Base-by-base conservation (phyloP, 2,329 filamentous ascomycete genomes). In the Ampelomyces quisqualis region DNA sequence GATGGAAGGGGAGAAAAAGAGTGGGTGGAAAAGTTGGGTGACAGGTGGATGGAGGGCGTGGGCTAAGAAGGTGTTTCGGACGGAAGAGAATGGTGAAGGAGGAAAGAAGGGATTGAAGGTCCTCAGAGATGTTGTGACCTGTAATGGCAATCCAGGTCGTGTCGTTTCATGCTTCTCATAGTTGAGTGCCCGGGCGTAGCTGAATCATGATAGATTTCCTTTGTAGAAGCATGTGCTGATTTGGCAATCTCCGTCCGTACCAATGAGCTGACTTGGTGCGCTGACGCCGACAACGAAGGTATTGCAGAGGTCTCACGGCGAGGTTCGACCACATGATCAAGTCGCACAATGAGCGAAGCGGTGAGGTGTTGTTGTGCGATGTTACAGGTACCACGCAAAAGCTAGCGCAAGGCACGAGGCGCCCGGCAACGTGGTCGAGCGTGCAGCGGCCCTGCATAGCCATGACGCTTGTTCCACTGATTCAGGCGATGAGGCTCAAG, bases 341-440 rank as follows among this genome's bases (percentile, higher is more conserved):
- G 21, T 24, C 22, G 22, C 33, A 35, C 33, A 11, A 15, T 18
- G 33, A 35, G 21, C 33, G 14, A 26, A 35, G 33, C 33, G 22
- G 14, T 24, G 33, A 35, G 11, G 29, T 31, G 21, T 26, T 15
- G 13, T 15, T 11, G 31, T 33, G 6, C n/a, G 33, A n/a, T n/a
- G n/a, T n/a, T n/a, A n/a, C n/a, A n/a, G n/a, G n/a, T n/a, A n/a
- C n/a, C n/a, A n/a, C 32, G 14, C 10, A 14, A 34, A 7, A 13
- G 15, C 35, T 38, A 31, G 28, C 35, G 35, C 28, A 31, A 38
- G 27, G 35, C 20, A 38, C 27, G 17, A 22, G 27, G n/a, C n/a
- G 30, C 18, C 13, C 19, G 34, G 20, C 11, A 23, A 5, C 27
- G 20, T 11, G 35, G 27, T 26, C 27, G 26, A 24, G 24, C 20